Conservation (phyloP, 2,329 filamentous ascomycete genomes). For the Myriosclerotinia scirpicola region DNA sequence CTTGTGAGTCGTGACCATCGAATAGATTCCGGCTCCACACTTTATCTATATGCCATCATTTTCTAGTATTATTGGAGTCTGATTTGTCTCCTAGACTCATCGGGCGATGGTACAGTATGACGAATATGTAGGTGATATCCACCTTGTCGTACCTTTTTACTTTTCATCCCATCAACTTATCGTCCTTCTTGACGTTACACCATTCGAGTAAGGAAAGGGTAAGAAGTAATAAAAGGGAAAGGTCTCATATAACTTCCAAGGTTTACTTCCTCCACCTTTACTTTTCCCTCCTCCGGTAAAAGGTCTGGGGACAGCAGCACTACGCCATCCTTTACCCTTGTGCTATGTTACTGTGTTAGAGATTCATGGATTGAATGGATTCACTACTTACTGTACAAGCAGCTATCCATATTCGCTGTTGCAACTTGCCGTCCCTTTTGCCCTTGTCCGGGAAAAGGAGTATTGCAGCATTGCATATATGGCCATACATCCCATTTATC, state of each 20-base stretch:
- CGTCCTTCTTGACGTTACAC: background rate
- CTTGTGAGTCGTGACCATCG: background rate
- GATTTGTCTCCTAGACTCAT: background rate
- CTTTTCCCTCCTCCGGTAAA: background rate
- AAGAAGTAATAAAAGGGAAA: background rate
- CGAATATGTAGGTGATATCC: background rate
- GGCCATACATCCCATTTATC: background rate
- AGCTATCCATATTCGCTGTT: slow-evolving; percentile 3
- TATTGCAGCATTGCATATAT: background rate
- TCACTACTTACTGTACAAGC: background rate
- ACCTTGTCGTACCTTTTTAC: background rate
- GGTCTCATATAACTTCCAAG: slow-evolving; percentile 6
- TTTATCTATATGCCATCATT: background rate
- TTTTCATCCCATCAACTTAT: background rate
- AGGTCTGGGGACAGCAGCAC: background rate
- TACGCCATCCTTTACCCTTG: background rate
- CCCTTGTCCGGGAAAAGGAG: background rate
- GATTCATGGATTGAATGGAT: background rate
- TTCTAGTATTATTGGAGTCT: background rate
- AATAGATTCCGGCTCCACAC: background rate
- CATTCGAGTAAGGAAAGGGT: no score
- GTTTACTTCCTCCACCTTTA: background rate
- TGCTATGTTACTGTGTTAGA: no score
- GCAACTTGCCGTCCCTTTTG: background rate
- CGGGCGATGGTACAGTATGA: background rate